Conservation (phyloP, 768 basidiomycete genomes). For the Tricholoma bakamatsutake region DNA sequence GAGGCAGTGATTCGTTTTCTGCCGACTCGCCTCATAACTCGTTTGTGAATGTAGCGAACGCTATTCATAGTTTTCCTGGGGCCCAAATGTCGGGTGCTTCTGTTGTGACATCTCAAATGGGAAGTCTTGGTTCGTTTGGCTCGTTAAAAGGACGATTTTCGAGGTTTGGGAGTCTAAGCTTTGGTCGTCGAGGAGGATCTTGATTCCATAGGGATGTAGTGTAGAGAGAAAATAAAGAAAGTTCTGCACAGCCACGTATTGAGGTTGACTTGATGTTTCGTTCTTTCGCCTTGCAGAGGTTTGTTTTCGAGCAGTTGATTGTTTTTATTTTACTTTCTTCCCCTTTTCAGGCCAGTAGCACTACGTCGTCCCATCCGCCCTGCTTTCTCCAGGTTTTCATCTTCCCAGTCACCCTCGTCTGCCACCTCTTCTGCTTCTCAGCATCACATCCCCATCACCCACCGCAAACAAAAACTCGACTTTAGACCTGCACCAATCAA, state of each 20-base stretch:
- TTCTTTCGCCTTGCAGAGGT: background rate
- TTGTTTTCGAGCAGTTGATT: background rate
- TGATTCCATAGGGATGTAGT: background rate
- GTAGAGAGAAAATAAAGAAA: background rate
- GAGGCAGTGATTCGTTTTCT: slow-evolving; percentile 53
- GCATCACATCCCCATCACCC: slow-evolving; percentile 18
- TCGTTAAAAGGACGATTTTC: slow-evolving; percentile 73
- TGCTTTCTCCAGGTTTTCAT: slow-evolving; percentile 6
- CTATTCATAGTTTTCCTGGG: slow-evolving; percentile 30
- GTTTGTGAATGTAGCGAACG: slow-evolving; percentile 65
- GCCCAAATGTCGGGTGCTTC: slow-evolving; percentile 51
- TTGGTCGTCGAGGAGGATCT: slow-evolving; percentile 43
- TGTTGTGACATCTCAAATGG: slow-evolving; percentile 56
- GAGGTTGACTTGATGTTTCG: slow-evolving; percentile 14
- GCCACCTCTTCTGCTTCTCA: slow-evolving; percentile 13
- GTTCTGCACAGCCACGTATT: background rate
- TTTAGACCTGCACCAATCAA: slow-evolving; percentile 62
- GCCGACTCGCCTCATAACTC: slow-evolving; percentile 70
- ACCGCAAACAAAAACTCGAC: slow-evolving; percentile 47
- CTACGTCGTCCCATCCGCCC: background rate
- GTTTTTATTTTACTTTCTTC: background rate
- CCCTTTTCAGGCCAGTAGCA: background rate
- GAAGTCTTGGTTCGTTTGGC: slow-evolving; percentile 50
- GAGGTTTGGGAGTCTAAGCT: slow-evolving; percentile 69
- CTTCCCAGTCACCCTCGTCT: slow-evolving; percentile 4